Base-by-base conservation (phyloP, 2,329 filamentous ascomycete species). In the Apiospora saccharicola region DNA sequence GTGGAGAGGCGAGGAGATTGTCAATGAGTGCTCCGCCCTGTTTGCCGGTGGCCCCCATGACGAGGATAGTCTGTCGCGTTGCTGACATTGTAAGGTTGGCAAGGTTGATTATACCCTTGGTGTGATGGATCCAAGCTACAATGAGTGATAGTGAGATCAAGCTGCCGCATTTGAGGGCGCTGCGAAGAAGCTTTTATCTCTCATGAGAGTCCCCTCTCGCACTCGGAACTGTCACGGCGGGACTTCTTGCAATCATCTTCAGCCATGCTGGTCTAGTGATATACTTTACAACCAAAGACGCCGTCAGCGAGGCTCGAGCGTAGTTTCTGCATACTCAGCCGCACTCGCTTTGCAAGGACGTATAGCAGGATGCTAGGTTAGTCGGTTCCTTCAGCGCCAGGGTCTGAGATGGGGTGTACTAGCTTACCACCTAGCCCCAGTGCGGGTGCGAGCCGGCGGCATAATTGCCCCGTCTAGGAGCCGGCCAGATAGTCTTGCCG, bases 41-140 rank as follows among this genome's bases (percentile, higher is more conserved):
- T 37, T 72, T 72, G 53, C 71, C 71, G 1, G 71, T 72, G 43
- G 71, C 68, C 12, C 71, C 71, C 41, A 44, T 72, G 12, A 72
- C 68, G 34, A 70, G 43, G 34, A 72, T 30, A 6, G 71, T 68
- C 43, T 37, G 41, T 49, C 24, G 69, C 51, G 49, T 43, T 30
- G 49, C 8, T 24, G 69, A 46, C 69, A 61, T 61, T 26, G 34
- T 64, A 19, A 41, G 12, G 5, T 37, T 8, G n/a, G 53, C 7
- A n/a, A 22, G 14, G n/a, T 12, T 37, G 57, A 13, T 13, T n/a
- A 13, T 64, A 12, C 14, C 4, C 16, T 34, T 34, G 22, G 6
- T 57, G 19, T 34, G 24, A 5, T 8, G 10, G 7, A 34, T 57
- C 16, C 22, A 13, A 34, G 13, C 4, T 26, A 51, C 8, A 5